Base-by-base conservation (phyloP, 208 protist species). In the Trypanosoma brucei region DNA sequence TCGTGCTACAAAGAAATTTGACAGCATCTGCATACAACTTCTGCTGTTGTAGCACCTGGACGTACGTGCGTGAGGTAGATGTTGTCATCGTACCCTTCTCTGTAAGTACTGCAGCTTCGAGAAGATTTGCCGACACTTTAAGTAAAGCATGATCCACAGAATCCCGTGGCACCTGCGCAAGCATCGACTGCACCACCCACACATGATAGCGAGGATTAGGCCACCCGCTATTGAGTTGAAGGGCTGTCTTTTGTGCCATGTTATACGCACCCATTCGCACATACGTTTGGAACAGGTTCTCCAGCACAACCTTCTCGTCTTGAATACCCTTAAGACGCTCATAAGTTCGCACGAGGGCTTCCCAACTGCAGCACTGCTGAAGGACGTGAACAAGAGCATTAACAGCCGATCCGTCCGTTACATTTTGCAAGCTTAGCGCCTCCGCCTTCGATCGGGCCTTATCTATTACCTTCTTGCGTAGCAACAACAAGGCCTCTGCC, bases 261-360 rank as follows among this genome's bases (percentile, higher is more conserved):
- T 75, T 69, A 77, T 86, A 94, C 42, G 76, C 75, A 2, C 85
- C 85, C 81, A 92, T 88, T 52, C 88, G 77, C 7, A 78, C 78
- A 74, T 91, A 94, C 3, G 81, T 84, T 62, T 91, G 85, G 22
- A 89, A 62, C 36, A 92, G 40, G 54, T 90, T 90, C 59, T 94
- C 88, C n/a, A 65, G 59, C 7, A 78, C 71, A 55, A 73, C 68
- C 22, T 68, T 68, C 44, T 89, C 78, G 57, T 90, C 83, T 52
- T 88, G 81, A 54, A 68, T 45, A 13, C 62, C 73, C 35, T 72
- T 76, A 35, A 85, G 49, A 30, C 83, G 71, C 55, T 91, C 83
- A 57, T 90, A 92, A 13, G 77, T 87, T 7, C 62, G 61, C 0
- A 70, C 83, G 22, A 94, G 75, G 31, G 75, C 70, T 42, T 77